A percentile compares a stretch with the other conserved stretches of the same genome.
Conservation (phyloP, 768 basidiomycete genomes). For the Psilocybe cyanescens region DNA sequence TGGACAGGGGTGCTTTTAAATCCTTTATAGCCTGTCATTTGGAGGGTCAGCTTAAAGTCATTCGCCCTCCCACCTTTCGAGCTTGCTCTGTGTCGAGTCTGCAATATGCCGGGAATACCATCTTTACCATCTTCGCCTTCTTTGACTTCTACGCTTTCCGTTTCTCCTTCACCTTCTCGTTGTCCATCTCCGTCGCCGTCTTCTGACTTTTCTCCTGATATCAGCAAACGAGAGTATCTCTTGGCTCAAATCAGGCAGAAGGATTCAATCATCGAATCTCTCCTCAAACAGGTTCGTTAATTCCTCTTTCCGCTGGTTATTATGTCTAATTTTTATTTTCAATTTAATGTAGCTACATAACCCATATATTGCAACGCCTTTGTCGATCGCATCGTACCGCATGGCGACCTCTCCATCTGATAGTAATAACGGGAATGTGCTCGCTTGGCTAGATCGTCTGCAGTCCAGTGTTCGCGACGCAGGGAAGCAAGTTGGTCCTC, state of each 20-base stretch:
- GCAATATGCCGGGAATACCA: conserved; percentile 5
- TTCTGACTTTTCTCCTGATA: conserved; percentile 32
- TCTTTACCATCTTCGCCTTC: conserved; percentile 17
- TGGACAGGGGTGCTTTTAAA: conserved; percentile 10
- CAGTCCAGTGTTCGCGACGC: conserved; percentile 60
- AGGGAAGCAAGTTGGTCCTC: conserved; percentile 44
- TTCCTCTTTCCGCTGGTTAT: not conserved
- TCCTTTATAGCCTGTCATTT: conserved; percentile 18
- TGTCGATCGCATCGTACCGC: conserved; percentile 79
- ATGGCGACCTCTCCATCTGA: conserved; percentile 81
- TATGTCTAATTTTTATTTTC: conserved; percentile 5
- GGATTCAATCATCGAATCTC: conserved; percentile 83
- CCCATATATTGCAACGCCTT: conserved; percentile 77
- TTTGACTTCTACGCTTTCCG: conserved; percentile 19
- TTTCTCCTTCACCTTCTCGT: conserved; percentile 25
- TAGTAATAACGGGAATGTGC: conserved; percentile 63
- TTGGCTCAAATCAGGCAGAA: conserved; percentile 88
- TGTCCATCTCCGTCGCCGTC: conserved; percentile 43
- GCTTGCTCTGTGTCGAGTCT: not conserved
- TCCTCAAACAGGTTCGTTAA: conserved; percentile 73
- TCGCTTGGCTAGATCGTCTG: conserved; percentile 78
- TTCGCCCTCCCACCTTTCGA: conserved; percentile 1
- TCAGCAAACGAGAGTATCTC: conserved; percentile 84
- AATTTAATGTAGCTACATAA: conserved; percentile 64
- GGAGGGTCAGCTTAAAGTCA: conserved; percentile 1